These are phyloP conservation scores for Capsicum pubescens DNA, from an alignment of 257 asterid species.

Conservation along the genomic window DNA sequence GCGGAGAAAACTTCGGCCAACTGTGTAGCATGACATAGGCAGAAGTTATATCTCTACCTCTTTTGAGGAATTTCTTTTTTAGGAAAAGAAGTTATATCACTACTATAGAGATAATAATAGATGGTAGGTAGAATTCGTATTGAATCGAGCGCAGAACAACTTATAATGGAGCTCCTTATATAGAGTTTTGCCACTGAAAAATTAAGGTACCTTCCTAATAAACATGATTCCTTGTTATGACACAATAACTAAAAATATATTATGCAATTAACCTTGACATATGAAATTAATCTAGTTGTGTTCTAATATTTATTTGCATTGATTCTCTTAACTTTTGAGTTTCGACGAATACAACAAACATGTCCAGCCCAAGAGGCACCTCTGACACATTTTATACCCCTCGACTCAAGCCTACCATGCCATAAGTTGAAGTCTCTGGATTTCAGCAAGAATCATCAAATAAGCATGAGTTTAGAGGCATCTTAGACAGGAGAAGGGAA, in stretches of 20 bases:
- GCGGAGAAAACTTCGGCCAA: background rate
- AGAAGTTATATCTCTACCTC: background rate
- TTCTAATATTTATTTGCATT: background rate
- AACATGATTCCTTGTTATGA: background rate
- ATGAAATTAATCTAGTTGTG: background rate
- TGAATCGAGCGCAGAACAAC: background rate
- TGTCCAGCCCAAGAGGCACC: background rate
- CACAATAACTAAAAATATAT: background rate
- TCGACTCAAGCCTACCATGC: background rate
- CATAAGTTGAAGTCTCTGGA: background rate
- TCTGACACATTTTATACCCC: too few species aligned
- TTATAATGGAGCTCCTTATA: background rate
- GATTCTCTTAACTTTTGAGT: background rate
- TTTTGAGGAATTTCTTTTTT: too few species aligned
- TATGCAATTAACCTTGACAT: constrained; percentile 1
- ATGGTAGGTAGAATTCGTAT: background rate
- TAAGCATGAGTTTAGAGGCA: background rate
- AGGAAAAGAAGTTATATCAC: background rate
- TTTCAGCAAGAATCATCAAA: background rate
- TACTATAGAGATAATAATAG: background rate
- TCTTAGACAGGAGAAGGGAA: background rate
- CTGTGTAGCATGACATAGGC: background rate
- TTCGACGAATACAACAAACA: background rate
- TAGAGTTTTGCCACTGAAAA: background rate
- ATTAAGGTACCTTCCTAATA: background rate